Percentiles rank a stretch among this genome's conserved stretches.
Evolutionary conservation across 257 asterid species (phyloP).

Genomic region (Nicotiana knightiana): DNA sequence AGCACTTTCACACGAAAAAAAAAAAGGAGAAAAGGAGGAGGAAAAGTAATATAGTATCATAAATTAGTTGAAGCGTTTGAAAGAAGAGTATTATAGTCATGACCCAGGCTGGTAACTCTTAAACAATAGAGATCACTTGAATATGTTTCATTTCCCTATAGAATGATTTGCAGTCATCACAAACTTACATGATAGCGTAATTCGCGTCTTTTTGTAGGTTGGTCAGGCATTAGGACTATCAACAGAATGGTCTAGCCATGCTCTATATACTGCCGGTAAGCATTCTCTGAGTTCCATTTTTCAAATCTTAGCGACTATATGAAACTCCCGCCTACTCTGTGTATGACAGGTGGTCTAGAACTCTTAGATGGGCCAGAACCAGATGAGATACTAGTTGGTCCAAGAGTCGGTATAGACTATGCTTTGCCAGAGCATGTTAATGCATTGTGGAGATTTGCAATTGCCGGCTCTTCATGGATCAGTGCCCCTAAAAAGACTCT

Average conservation of each 20-base stretch:
- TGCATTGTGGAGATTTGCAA: conserved; percentile 90
- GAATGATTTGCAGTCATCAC: not conserved
- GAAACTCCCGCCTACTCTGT: not conserved
- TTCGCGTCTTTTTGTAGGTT: conserved; percentile 34
- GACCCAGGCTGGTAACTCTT: no score
- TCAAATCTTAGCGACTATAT: not conserved
- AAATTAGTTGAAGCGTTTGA: not conserved
- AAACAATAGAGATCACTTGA: not conserved
- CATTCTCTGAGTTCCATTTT: not conserved
- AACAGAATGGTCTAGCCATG: conserved; percentile 84
- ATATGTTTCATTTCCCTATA: not conserved
- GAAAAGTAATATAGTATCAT: not conserved
- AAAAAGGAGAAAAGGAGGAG: not conserved
- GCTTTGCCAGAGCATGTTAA: conserved; percentile 72
- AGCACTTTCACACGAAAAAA: not conserved
- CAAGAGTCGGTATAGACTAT: conserved; percentile 82
- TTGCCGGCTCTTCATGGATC: conserved; percentile 74
- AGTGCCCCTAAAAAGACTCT: conserved; percentile 88
- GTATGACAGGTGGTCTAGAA: conserved; percentile 77
- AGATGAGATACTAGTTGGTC: conserved; percentile 63
- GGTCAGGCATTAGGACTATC: conserved; percentile 92
- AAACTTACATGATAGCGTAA: not conserved
- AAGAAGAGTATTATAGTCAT: not conserved
- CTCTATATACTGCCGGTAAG: conserved; percentile 71
- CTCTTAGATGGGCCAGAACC: conserved; percentile 84